Evolutionary conservation across 1,284 basidiomycete species (phyloP).

Genomic region (Ganoderma lingzhi): DNA sequence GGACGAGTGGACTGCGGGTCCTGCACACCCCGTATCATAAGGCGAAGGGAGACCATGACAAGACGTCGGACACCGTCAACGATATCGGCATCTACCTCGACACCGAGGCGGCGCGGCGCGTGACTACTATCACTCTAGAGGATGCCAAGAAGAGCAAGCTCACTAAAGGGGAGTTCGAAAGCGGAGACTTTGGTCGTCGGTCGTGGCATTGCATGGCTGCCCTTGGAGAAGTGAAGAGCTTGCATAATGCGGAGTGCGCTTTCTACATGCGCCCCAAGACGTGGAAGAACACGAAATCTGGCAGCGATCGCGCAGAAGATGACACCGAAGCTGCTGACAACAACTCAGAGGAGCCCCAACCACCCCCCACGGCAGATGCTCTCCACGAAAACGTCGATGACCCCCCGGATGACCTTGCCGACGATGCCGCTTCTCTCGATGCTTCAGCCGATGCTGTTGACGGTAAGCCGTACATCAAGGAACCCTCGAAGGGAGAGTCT

Average conservation of each 20-base stretch:
- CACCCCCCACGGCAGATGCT: too few species aligned
- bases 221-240: neutral
- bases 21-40: neutral
- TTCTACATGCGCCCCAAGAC: neutral
- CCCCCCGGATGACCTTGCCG: too few species aligned
- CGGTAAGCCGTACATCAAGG: too few species aligned
- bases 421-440: too few species aligned
- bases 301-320: neutral
- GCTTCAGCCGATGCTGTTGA: too few species aligned
- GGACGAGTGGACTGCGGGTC: neutral
- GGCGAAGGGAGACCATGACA: neutral
- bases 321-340: too few species aligned
- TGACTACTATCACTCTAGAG: neutral
- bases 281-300: neutral
- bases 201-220: neutral
- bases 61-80: neutral
- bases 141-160: neutral
- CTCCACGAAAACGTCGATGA: too few species aligned
- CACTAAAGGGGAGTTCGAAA: neutral
- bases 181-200: neutral
- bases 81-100: constrained; percentile 6
- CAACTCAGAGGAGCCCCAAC: too few species aligned
- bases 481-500: too few species aligned
- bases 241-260: neutral
- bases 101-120: neutral